Base-by-base conservation (phyloP, 768 basidiomycete species). In the Boletellus emodensis region DNA sequence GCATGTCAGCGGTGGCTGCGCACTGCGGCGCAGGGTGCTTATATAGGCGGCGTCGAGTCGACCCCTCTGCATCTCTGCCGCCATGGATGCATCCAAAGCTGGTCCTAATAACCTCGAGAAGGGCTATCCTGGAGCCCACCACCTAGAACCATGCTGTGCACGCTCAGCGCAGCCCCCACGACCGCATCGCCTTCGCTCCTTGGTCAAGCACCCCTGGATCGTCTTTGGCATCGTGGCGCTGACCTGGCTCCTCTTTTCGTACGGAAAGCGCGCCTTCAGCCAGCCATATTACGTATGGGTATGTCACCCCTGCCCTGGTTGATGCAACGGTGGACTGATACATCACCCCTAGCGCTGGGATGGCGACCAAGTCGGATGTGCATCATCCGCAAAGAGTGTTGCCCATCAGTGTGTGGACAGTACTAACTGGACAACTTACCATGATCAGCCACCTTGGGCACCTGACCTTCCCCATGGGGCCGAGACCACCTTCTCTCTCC, bases 401-500 rank as follows among this genome's bases (percentile, higher is more conserved):
- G 10, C 32, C 37, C 48, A 51, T 3, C 35, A 49, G 15, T 69
- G 62, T 35, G 55, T 56, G 32, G 26, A 18, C 24, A 38, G 58
- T 28, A 47, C 58, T 1, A 58, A 61, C 35, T 61, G 64, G 62
- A 61, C 57, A 12, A 54, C 36, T n/a, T 57, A 59, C 40, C 55
- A 60, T 30, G 59, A 69, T 12, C 46, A 36, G 0, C 67, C 67
- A 2, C 12, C 48, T 3, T 69, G 66, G 67, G 17, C 57, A 2
- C 20, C 24, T 3, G 51, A 54, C 3, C 48, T 56, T 26, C 62
- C 55, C 17, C 53, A 59, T 24, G 64, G 65, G n/a, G 65, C 69
- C 2, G 59, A 62, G 41, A 44, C 58, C 10, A 36, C 46, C 1
- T 59, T 72, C 51, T 53, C 61, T 17, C 66, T 73, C 13, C 68